A percentile compares a stretch with the other conserved stretches of the same genome.
Conservation (phyloP, 345 rosid genomes). For the Arabidopsis arenosa region DNA sequence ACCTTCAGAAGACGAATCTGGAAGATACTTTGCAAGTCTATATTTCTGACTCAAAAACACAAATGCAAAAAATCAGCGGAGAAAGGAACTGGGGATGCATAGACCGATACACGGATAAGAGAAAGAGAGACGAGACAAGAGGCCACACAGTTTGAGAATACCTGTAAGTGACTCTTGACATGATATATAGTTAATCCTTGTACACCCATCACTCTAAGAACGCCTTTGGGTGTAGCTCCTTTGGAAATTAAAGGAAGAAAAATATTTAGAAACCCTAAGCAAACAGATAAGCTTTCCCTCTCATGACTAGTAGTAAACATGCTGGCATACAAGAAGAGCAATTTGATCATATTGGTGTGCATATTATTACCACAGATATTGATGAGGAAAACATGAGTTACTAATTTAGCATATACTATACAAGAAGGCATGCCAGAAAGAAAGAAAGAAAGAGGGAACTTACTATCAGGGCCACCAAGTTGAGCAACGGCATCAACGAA, state of each 20-base stretch:
- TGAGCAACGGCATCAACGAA: constrained; percentile 99
- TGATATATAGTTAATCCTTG: constrained; percentile 97
- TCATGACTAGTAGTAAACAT: constrained; percentile 10
- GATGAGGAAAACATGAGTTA: neutral
- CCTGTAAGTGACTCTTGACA: constrained; percentile 99
- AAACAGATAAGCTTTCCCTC: constrained; percentile 10
- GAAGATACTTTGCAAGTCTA: constrained; percentile 91
- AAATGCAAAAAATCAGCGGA: constrained; percentile 7
- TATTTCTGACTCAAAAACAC: constrained; percentile 73
- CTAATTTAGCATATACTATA: neutral
- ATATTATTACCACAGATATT: neutral
- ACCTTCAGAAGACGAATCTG: constrained; percentile 98
- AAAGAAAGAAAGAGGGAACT: constrained; percentile 47
- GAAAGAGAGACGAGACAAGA: neutral
- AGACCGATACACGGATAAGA: neutral
- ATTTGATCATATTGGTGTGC: neutral
- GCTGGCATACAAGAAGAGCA: neutral
- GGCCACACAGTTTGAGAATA: constrained; percentile 27
- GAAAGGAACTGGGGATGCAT: constrained; percentile 11
- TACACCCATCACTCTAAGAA: constrained; percentile 97
- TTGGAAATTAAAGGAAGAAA: constrained; percentile 10
- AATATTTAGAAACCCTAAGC: constrained; percentile 12
- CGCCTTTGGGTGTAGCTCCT: constrained; percentile 99
- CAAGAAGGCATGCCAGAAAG: neutral
- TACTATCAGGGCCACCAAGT: constrained; percentile 99